phyloP scores from a whole-genome alignment of 2,329 filamentous ascomycete species.

The Beauveria sp. region DNA sequence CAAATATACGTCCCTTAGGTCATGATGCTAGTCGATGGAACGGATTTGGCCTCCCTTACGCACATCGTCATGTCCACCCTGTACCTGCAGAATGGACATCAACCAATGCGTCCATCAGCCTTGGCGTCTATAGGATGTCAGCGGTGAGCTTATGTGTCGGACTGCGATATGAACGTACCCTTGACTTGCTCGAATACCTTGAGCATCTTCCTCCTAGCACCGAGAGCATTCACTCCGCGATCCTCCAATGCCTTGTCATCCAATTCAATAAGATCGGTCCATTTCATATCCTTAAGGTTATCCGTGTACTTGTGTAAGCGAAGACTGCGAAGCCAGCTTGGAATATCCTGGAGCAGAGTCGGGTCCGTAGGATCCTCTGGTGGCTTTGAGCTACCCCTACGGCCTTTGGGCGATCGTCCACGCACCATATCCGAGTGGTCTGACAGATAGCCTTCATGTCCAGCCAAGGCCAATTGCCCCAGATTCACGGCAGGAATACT shows the following conservation, averaged over 20 bases:
- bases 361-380: constrained; percentile 96
- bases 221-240: constrained; percentile 87
- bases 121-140: constrained; percentile 4
- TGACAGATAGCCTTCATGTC: constrained; percentile 80
- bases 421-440: constrained; percentile 89
- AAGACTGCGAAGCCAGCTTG: constrained; percentile 88
- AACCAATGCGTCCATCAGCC: constrained; percentile 9
- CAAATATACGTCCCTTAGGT: background rate
- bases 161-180: constrained; percentile 37
- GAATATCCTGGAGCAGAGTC: constrained; percentile 84
- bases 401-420: constrained; percentile 84
- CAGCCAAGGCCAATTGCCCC: constrained; percentile 60
- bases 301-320: constrained; percentile 98
- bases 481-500: constrained; percentile 65
- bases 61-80: background rate
- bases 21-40: background rate
- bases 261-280: constrained; percentile 85
- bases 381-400: constrained; percentile 91
- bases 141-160: background rate
- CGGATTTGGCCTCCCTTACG: background rate
- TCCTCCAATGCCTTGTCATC: constrained; percentile 91
- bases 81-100: constrained; percentile 7
- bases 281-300: constrained; percentile 93
- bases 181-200: constrained; percentile 98
- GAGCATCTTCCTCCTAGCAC: constrained; percentile 92